Percentiles rank a stretch among this genome's conserved stretches.
Evolutionary conservation across 2,329 filamentous ascomycete species (phyloP).

Genomic region (Hypoxylon rubiginosum): DNA sequence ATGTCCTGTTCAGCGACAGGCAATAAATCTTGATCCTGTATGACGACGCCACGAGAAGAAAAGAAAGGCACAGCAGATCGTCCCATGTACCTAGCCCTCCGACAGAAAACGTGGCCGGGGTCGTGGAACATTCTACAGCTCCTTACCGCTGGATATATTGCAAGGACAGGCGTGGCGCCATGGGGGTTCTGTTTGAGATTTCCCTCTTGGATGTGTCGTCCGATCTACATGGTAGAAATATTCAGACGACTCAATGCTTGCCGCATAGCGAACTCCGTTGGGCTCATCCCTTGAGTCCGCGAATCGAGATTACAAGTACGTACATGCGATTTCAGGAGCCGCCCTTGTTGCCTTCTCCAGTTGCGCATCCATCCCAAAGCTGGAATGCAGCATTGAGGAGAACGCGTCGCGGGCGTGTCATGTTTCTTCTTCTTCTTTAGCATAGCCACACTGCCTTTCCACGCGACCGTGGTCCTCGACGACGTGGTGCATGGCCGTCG

Average conservation of each 20-base stretch:
- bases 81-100: neutral
- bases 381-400: conserved; percentile 34
- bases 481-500: neutral
- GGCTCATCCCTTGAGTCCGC: conserved; percentile 31
- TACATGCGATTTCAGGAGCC: conserved; percentile 32
- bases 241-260: conserved; percentile 16
- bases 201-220: conserved; percentile 20
- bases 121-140: conserved; percentile 36
- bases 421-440: conserved; percentile 2
- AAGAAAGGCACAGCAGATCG: neutral
- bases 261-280: neutral
- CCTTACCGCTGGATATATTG: conserved; percentile 27
- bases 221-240: conserved; percentile 22
- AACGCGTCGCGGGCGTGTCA: conserved; percentile 15
- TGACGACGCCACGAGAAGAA: conserved; percentile 17
- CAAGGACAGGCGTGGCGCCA: conserved; percentile 37
- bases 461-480: conserved; percentile 11
- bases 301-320: conserved; percentile 26
- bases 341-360: conserved; percentile 25
- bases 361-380: conserved; percentile 12
- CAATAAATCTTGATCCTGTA: conserved; percentile 26
- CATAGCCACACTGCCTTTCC: conserved; percentile 11
- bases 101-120: conserved; percentile 25
- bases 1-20: conserved; percentile 3
- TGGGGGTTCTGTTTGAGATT: conserved; percentile 35